Evolutionary conservation across 768 basidiomycete genomes (phyloP), one percentile per base, ranked within the genome.

Genomic region (Lentinula raphanica): DNA sequence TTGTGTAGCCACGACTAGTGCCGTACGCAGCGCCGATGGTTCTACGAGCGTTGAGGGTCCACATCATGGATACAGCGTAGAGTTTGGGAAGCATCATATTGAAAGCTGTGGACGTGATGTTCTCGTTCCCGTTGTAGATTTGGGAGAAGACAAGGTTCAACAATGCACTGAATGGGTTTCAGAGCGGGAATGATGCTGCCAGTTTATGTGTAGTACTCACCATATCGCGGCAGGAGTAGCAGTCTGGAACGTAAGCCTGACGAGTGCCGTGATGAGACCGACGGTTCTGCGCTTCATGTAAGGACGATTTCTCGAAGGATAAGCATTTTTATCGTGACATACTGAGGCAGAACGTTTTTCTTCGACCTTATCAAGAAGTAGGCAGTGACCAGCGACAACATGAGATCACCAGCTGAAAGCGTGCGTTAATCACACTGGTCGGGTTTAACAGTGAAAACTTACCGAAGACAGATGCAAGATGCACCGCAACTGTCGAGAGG

Each of bases 31-130:
- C 59, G 39, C 71, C 65, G 39, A 72, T 66, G 1, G 49, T 44
- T 21, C 62, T 64, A 28, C 71, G 68, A 0, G 69, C 68, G 42
- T 73, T 73, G 45, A 73, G 59, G 3, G 71, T 71, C 70, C 71
- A 73, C 71, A 73, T 71, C 72, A 73, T 74, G 2, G 69, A 71
- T 36, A 71, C 63, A 3, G 69, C 72, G 49, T 72, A 74, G 15
- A 74, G 59, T 42, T 71, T 74, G 11, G 72, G 71, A 8, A 72
- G 59, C 11, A 63, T 58, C 59, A 64, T 63, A 51, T 72, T 72
- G 54, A 72, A 71, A 2, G 63, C 69, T 3, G 65, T 66, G 1
- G 68, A 67, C 3, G 71, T 65, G 36, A 72, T 61, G 13, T 58
- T 66, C 5, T 61, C 49, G 9, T 63, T 42, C 2, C 66, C 64